Conservation (phyloP, 257 asterid species). For the Agastache rugosa region DNA sequence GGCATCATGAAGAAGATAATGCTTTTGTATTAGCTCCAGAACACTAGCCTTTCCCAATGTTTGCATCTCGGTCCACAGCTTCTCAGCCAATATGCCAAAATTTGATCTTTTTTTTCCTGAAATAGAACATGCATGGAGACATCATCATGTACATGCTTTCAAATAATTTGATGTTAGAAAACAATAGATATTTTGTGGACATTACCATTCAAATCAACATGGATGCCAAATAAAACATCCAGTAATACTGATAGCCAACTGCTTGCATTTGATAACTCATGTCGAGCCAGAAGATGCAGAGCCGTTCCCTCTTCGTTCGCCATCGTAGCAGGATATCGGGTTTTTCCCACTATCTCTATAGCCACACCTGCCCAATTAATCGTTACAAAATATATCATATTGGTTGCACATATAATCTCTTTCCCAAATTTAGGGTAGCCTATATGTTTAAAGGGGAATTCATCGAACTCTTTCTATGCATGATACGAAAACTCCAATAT, state of each 20-base stretch:
- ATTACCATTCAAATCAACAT: too few species aligned
- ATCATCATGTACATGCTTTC: too few species aligned
- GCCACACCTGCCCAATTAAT: background rate
- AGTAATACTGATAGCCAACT: too few species aligned
- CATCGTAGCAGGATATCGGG: slow-evolving; percentile 3
- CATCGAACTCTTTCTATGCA: too few species aligned
- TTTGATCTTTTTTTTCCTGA: background rate
- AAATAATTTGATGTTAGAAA: background rate
- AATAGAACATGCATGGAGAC: too few species aligned
- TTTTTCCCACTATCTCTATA: background rate
- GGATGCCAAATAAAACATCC: background rate
- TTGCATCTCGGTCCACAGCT: slow-evolving; percentile 14
- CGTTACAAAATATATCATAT: background rate
- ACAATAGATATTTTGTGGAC: too few species aligned
- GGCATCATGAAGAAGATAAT: slow-evolving; percentile 24
- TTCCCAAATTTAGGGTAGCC: too few species aligned
- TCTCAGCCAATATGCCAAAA: background rate
- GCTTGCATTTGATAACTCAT: background rate
- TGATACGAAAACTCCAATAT: too few species aligned
- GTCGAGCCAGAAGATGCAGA: slow-evolving; percentile 19
- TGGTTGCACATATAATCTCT: too few species aligned
- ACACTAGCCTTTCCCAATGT: too few species aligned
- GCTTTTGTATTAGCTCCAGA: background rate
- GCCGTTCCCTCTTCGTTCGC: slow-evolving; percentile 3
- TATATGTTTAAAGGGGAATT: too few species aligned